phyloP scores from a whole-genome alignment of 2,329 filamentous ascomycete species.

The Aspergillus jensenii region DNA sequence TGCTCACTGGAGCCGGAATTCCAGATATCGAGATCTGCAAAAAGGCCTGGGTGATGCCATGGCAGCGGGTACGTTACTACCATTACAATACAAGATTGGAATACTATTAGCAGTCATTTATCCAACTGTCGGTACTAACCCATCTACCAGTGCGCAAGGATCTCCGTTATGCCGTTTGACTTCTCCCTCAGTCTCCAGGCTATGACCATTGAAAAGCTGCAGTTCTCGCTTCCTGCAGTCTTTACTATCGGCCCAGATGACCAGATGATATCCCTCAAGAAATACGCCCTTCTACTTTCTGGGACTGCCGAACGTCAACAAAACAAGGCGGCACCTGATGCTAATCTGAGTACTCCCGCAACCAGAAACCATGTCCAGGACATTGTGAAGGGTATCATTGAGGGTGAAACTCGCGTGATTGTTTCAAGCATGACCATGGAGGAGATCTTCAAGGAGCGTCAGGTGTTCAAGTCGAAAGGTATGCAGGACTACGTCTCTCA shows the following conservation, averaged over 20 bases:
- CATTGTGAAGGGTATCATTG: constrained; percentile 87
- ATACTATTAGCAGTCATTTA: neutral
- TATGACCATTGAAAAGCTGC: constrained; percentile 86
- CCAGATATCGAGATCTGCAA: constrained; percentile 75
- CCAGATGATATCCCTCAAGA: constrained; percentile 67
- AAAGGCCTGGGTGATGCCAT: constrained; percentile 69
- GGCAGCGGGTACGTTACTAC: constrained; percentile 55
- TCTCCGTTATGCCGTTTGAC: constrained; percentile 59
- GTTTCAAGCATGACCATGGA: constrained; percentile 92
- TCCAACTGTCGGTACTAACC: neutral
- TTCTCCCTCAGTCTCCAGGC: constrained; percentile 80
- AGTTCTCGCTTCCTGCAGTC: constrained; percentile 77
- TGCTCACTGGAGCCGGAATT: constrained; percentile 78
- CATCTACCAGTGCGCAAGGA: constrained; percentile 29
- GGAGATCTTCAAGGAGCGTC: constrained; percentile 77
- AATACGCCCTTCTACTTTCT: constrained; percentile 78
- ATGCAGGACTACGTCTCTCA: constrained; percentile 21
- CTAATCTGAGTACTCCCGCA: constrained; percentile 41
- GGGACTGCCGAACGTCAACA: constrained; percentile 52
- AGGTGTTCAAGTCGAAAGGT: constrained; percentile 71
- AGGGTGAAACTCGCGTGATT: constrained; percentile 80
- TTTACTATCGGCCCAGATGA: constrained; percentile 84
- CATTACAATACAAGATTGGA: neutral
- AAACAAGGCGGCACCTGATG: constrained; percentile 33
- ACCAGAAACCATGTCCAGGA: constrained; percentile 70